These are phyloP conservation scores for Amoebophrya sp. DNA, from an alignment of 169 alveolate species.

Conservation along the genomic window DNA sequence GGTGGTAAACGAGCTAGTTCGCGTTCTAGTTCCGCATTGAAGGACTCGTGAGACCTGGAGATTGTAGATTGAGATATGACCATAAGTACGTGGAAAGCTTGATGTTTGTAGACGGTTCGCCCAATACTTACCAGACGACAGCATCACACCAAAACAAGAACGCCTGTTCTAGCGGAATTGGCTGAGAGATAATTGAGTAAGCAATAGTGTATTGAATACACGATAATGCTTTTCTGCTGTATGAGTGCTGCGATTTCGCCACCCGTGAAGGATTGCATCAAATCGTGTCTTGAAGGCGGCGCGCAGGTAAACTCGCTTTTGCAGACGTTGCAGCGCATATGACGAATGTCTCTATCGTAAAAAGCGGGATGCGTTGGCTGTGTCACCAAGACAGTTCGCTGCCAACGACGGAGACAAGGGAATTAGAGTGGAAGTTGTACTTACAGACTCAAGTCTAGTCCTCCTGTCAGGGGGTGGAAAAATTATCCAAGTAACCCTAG, in stretches of 20 bases:
- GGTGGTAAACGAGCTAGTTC: not conserved
- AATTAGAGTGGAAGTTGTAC: not conserved
- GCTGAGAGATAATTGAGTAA: no score
- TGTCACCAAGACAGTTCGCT: not conserved
- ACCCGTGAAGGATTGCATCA: slow-evolving; percentile 45
- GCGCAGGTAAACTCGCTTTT: slow-evolving; percentile 45
- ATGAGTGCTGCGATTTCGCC: slow-evolving; percentile 25
- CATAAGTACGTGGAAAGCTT: no score
- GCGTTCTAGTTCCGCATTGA: not conserved
- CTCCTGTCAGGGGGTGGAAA: not conserved
- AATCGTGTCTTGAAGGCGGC: slow-evolving; percentile 47
- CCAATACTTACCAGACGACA: no score
- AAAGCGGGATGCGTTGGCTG: slow-evolving; percentile 47
- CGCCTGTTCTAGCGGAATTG: no score
- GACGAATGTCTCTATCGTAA: slow-evolving; percentile 46
- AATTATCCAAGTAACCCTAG: not conserved
- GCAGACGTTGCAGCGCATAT: slow-evolving; percentile 47
- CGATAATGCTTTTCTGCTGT: not conserved
- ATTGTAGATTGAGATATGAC: not conserved
- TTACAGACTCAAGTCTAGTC: not conserved
- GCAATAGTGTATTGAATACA: not conserved
- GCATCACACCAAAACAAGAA: no score
- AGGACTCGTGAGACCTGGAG: not conserved
- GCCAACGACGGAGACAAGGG: not conserved
- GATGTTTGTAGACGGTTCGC: no score